These are phyloP conservation scores for Entomophthora muscae DNA, from an alignment of 371 early-diverging fungal genomes.

Conservation along the genomic window DNA sequence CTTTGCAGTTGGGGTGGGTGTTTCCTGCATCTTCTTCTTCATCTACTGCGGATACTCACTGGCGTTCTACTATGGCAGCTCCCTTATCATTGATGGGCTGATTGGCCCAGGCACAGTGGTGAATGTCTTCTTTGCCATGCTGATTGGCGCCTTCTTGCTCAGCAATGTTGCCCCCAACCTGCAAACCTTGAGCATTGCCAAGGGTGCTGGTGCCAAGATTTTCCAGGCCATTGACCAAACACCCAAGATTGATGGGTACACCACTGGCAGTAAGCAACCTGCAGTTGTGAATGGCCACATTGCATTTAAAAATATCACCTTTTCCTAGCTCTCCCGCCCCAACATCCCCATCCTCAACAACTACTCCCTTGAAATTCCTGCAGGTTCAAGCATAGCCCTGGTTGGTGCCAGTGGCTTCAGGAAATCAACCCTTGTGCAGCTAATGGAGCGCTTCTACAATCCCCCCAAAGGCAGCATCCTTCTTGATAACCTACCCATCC, in stretches of 20 bases:
- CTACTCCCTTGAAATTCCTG: constrained; percentile 40
- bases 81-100: constrained; percentile 22
- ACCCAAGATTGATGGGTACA: constrained; percentile 38
- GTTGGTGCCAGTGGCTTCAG: constrained; percentile 41
- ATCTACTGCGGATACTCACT: constrained; percentile 42
- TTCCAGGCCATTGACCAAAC: constrained; percentile 55
- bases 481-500: constrained; percentile 33
- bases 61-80: constrained; percentile 44
- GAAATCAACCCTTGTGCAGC: constrained; percentile 46
- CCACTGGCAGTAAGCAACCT: constrained; percentile 28
- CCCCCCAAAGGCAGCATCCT: constrained; percentile 29
- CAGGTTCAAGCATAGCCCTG: constrained; percentile 39
- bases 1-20: constrained; percentile 27
- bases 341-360: constrained; percentile 33
- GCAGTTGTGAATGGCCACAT: constrained; percentile 26
- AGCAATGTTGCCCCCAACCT: constrained; percentile 33
- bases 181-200: constrained; percentile 33
- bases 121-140: constrained; percentile 29
- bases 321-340: constrained; percentile 42
- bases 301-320: constrained; percentile 41
- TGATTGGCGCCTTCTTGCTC: constrained; percentile 27
- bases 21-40: constrained; percentile 21
- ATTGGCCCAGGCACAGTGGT: constrained; percentile 18
- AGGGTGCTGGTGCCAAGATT: constrained; percentile 39
- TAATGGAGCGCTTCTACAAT: constrained; percentile 49